A percentile compares a stretch with the other conserved stretches of the same genome.
Evolutionary conservation across 2,329 filamentous ascomycete species (phyloP).

Genomic region (Nigrograna mackinnonii): DNA sequence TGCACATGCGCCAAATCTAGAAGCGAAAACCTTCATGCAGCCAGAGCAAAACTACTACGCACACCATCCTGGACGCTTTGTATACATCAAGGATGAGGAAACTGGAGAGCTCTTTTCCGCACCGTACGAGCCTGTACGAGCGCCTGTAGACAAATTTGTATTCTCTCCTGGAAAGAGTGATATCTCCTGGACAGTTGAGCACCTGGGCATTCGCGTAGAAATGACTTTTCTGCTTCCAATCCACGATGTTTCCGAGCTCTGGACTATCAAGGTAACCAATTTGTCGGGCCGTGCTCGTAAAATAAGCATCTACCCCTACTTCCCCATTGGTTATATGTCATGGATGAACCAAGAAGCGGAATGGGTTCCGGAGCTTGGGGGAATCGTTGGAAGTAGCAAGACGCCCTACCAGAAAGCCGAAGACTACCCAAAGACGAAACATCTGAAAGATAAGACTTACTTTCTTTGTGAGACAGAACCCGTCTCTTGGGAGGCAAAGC

Average conservation of each 20-base stretch:
- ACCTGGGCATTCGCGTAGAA: constrained; percentile 55
- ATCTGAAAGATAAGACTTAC: constrained; percentile 61
- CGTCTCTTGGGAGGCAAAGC: constrained; percentile 57
- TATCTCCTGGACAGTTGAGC: constrained; percentile 58
- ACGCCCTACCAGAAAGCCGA: constrained; percentile 62
- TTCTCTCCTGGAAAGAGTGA: constrained; percentile 61
- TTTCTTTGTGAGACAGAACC: constrained; percentile 58
- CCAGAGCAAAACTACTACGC: constrained; percentile 63
- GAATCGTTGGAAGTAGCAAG: constrained; percentile 56
- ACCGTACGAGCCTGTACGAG: constrained; percentile 59
- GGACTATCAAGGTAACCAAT: constrained; percentile 59
- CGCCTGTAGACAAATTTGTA: constrained; percentile 51
- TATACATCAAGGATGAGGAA: constrained; percentile 62
- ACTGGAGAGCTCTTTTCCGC: constrained; percentile 56
- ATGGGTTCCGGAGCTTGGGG: constrained; percentile 53
- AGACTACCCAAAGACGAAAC: constrained; percentile 62
- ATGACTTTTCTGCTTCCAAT: constrained; percentile 58
- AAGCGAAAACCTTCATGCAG: constrained; percentile 64
- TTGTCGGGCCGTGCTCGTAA: constrained; percentile 49
- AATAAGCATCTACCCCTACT: constrained; percentile 60
- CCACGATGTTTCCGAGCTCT: constrained; percentile 59
- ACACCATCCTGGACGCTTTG: constrained; percentile 62
- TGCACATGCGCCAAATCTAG: constrained; percentile 61
- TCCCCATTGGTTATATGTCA: constrained; percentile 63
- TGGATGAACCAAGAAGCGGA: constrained; percentile 65